Evolutionary conservation across 306 rosid species (phyloP), one percentile per base, ranked within the genome.

Genomic region (Purshia tridentata): DNA sequence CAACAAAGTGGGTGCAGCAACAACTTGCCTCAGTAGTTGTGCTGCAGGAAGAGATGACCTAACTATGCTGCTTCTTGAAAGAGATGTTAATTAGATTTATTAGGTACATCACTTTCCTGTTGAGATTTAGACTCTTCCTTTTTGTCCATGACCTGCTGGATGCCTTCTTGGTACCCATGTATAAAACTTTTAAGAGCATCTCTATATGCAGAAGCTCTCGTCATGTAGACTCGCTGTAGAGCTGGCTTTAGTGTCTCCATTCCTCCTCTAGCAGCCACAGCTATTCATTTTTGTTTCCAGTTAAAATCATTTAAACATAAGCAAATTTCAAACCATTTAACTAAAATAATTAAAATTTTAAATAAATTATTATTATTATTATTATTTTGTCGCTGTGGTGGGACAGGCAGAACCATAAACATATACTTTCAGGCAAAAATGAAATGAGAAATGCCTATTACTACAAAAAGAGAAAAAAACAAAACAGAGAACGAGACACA

Each of bases 131-230:
- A 77, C 64, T 56, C 16, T 14, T 70, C 80, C 79, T 81, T 84
- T 79, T 78, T 91, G 75, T 93, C 92, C 91, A 82, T 76, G 69
- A 75, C 86, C 78, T 88, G 84, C 61, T 88, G 90, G 77, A 93
- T 76, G 64, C 93, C 98, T 72, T 88, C 97, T 78, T 89, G 94
- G 81, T 91, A 70, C 54, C 75, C 75, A 75, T 83, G 67, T 76
- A 93, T 88, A 61, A 91, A 93, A 81, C 84, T 93, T 88, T 87
- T 88, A 50, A 93, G 90, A 78, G 92, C 96, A 67, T 93, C 75
- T 16, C 44, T 14, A 80, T 91, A 93, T 19, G 91, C 86, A 72
- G 98, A 88, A 76, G 96, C 96, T 81, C 92, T 89, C 61, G 92
- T 93, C 98, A 93, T 88, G 81, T 91, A 93, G 45, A 91, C 70